These are phyloP conservation scores for Tulasnella sp. DNA, from an alignment of 768 basidiomycete genomes.

Conservation along the genomic window DNA sequence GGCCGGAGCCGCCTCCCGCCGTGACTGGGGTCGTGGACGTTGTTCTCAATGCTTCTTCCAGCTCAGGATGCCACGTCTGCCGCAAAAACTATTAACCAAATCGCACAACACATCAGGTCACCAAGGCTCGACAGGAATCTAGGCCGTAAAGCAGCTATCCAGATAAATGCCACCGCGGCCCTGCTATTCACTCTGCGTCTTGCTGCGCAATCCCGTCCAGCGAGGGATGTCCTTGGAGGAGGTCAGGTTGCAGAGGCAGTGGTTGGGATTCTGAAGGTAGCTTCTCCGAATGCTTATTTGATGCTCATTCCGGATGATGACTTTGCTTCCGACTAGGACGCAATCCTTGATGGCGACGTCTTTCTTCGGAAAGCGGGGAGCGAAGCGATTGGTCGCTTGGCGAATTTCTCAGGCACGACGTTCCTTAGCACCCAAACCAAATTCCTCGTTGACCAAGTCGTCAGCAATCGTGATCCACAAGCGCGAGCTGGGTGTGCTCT, in stretches of 20 bases:
- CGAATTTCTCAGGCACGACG: conserved; percentile 66
- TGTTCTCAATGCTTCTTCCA: conserved; percentile 64
- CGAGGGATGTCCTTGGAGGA: conserved; percentile 55
- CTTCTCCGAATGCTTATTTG: conserved; percentile 16
- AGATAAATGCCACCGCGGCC: conserved; percentile 68
- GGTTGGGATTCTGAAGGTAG: conserved; percentile 70
- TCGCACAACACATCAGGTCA: conserved; percentile 57
- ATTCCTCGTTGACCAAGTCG: conserved; percentile 82
- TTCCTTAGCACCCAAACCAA: conserved; percentile 85
- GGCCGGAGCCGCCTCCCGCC: conserved; percentile 59
- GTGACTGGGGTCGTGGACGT: conserved; percentile 77
- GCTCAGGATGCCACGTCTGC: conserved; percentile 57
- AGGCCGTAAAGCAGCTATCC: conserved; percentile 73
- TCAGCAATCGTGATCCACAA: conserved; percentile 86
- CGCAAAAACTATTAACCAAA: conserved; percentile 41
- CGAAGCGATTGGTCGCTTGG: conserved; percentile 80
- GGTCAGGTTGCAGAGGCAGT: conserved; percentile 48
- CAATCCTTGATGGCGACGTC: conserved; percentile 67
- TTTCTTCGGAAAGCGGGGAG: conserved; percentile 68
- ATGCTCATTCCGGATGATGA: conserved; percentile 8
- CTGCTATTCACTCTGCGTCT: conserved; percentile 53
- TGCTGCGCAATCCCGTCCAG: conserved; percentile 30
- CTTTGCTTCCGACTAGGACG: conserved; percentile 40
- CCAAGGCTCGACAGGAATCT: conserved; percentile 76
- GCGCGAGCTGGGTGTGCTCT: conserved; percentile 88